phyloP scores from a whole-genome alignment of 2,329 filamentous ascomycete genomes.

The Fusarium chaquense region DNA sequence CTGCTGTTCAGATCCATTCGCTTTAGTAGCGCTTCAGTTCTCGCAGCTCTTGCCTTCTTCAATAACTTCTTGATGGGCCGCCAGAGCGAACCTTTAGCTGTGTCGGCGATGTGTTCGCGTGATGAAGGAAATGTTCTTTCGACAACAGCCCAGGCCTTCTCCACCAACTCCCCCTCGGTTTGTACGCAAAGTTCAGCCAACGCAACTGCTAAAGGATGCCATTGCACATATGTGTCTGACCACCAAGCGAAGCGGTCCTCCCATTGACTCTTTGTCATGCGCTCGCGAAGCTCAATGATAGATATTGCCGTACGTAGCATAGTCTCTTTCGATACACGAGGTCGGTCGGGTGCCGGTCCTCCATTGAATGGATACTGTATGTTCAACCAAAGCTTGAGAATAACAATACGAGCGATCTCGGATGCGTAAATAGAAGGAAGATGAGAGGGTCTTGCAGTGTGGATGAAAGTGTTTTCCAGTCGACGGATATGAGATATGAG shows the following conservation, averaged over 20 bases:
- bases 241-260: slow-evolving; percentile 60
- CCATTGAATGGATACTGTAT: slow-evolving; percentile 60
- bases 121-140: slow-evolving; percentile 60
- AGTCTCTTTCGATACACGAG: slow-evolving; percentile 55
- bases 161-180: slow-evolving; percentile 59
- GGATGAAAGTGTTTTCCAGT: slow-evolving; percentile 57
- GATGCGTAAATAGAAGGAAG: slow-evolving; percentile 55
- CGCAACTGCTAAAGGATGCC: slow-evolving; percentile 66
- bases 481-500: slow-evolving; percentile 55
- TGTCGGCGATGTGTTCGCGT: slow-evolving; percentile 62
- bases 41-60: slow-evolving; percentile 60
- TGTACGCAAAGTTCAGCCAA: slow-evolving; percentile 65
- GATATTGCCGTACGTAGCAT: slow-evolving; percentile 62
- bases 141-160: slow-evolving; percentile 63
- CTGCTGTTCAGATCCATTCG: slow-evolving; percentile 39
- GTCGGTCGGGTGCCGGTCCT: slow-evolving; percentile 45
- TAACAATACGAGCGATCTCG: slow-evolving; percentile 56
- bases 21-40: slow-evolving; percentile 50
- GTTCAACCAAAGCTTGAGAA: slow-evolving; percentile 61
- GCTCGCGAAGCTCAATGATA: slow-evolving; percentile 58
- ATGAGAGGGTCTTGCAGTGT: slow-evolving; percentile 51
- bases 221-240: slow-evolving; percentile 64
- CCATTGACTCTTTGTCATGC: slow-evolving; percentile 50
- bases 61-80: slow-evolving; percentile 65
- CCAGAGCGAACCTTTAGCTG: slow-evolving; percentile 64